Evolutionary conservation across 2,329 filamentous ascomycete genomes (phyloP), one percentile per base, ranked within the genome.

Genomic region (Penicillium sp.): DNA sequence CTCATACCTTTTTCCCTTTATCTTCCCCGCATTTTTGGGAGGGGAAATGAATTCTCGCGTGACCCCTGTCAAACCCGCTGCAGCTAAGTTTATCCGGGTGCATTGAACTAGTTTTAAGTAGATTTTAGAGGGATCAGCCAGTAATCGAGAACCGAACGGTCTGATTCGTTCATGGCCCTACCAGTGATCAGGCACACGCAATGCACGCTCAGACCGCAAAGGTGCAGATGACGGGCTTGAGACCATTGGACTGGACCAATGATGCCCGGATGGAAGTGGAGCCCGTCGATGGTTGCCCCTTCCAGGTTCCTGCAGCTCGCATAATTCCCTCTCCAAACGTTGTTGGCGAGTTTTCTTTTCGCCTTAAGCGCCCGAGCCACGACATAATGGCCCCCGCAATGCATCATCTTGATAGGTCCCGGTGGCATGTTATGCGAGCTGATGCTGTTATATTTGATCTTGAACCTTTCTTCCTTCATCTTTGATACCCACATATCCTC

Each of bases 301-400:
- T 66, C 55, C 58, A 64, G 64, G 61, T 60, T 58, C 63, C 63
- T 66, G 63, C 63, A 66, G 57, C 53, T 50, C 52, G 50, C 50
- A 63, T 57, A 58, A 48, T 29, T 55, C 52, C 10, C 60, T 56
- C 37, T 27, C 16, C 23, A 26, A 48, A 55, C 39, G 29, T 27
- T 35, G 27, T 48, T 52, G 16, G 33, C 29, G 35, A 16, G 39
- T 54, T 19, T 31, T 25, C 13, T 53, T 62, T 63, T 53, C 55
- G 51, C 11, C 62, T 52, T 61, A 71, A 69, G 55, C 65, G 65
- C 65, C 60, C 62, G 58, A 67, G 58, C 53, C 65, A 65, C 61
- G 49, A 53, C 39, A 62, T 55, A 64, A 55, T 46, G 37, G 27
- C 50, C 59, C 58, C 57, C 58, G 55, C 60, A 59, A 50, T 55